phyloP scores from a whole-genome alignment of 805 yeast genomes.

The Saccharomyces eubayanus region DNA sequence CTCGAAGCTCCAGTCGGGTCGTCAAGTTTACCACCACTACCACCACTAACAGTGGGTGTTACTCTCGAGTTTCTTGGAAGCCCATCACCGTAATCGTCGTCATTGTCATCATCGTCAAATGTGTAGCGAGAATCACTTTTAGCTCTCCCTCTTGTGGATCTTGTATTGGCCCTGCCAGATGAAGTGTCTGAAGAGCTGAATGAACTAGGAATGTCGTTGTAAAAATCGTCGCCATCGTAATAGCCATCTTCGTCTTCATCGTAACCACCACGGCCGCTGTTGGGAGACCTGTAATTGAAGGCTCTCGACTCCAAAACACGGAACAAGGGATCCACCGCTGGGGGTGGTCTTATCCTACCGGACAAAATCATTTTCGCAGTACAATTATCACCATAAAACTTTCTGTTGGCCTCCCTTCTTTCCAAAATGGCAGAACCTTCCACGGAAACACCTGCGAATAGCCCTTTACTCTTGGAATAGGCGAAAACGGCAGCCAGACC shows the following conservation, averaged over 20 bases:
- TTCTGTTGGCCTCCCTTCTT: slow-evolving; percentile 93
- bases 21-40: slow-evolving; percentile 18
- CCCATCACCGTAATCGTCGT: slow-evolving; percentile 19
- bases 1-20: slow-evolving; percentile 37
- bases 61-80: background rate
- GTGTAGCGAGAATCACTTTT: slow-evolving; percentile 12
- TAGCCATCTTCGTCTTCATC: slow-evolving; percentile 66
- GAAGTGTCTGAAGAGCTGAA: slow-evolving; percentile 31
- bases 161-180: slow-evolving; percentile 21
- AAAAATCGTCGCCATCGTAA: slow-evolving; percentile 50
- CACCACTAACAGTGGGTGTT: slow-evolving; percentile 3
- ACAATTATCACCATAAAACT: slow-evolving; percentile 82
- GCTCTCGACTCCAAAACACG: slow-evolving; percentile 80
- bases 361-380: slow-evolving; percentile 78
- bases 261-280: slow-evolving; percentile 44
- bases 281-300: slow-evolving; percentile 47
- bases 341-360: slow-evolving; percentile 89
- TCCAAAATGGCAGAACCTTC: slow-evolving; percentile 97
- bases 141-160: slow-evolving; percentile 23
- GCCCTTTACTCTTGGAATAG: slow-evolving; percentile 91
- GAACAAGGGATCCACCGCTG: slow-evolving; percentile 80
- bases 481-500: slow-evolving; percentile 86
- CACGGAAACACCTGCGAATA: slow-evolving; percentile 93
- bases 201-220: slow-evolving; percentile 47
- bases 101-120: slow-evolving; percentile 21